Percentiles rank a stretch among this genome's conserved stretches.
These are phyloP conservation scores for Arctium lappa DNA, from an alignment of 129 eudicot species.

Conservation along the genomic window DNA sequence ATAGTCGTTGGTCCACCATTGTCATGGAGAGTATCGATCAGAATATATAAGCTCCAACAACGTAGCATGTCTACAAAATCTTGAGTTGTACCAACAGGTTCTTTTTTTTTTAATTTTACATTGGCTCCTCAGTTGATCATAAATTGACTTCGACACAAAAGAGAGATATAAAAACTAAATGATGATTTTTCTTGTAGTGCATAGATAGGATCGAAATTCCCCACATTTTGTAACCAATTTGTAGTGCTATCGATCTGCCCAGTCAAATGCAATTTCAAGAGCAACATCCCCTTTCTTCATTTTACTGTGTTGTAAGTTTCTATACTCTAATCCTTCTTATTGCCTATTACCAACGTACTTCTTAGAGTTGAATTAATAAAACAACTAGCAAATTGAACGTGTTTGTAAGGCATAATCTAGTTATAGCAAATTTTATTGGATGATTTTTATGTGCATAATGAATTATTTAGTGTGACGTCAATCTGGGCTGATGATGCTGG, in stretches of 20 bases:
- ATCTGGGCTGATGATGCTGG: conserved; percentile 32
- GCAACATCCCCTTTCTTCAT: background rate
- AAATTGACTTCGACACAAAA: background rate
- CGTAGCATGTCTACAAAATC: conserved; percentile 19
- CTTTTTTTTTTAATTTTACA: background rate
- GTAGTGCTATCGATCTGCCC: conserved; percentile 14
- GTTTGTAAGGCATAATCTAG: background rate
- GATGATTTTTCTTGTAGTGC: conserved; percentile 27
- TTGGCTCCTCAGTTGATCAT: background rate
- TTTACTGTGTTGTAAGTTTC: conserved; percentile 37
- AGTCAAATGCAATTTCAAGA: background rate
- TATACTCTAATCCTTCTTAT: background rate
- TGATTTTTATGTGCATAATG: conserved; percentile 12
- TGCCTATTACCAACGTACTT: too few relatives aligned
- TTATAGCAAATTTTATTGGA: background rate
- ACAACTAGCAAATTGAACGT: too few relatives aligned
- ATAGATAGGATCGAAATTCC: conserved; percentile 3
- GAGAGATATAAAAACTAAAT: too few relatives aligned
- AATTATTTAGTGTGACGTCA: conserved; percentile 9
- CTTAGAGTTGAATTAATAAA: too few relatives aligned
- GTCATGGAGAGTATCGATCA: conserved; percentile 37
- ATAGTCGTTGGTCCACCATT: conserved; percentile 38
- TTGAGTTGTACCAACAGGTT: conserved; percentile 37
- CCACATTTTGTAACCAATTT: conserved; percentile 32
- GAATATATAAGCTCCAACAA: conserved; percentile 15